phyloP scores from a whole-genome alignment of 345 rosid species.

The Lagerstroemia speciosa region DNA sequence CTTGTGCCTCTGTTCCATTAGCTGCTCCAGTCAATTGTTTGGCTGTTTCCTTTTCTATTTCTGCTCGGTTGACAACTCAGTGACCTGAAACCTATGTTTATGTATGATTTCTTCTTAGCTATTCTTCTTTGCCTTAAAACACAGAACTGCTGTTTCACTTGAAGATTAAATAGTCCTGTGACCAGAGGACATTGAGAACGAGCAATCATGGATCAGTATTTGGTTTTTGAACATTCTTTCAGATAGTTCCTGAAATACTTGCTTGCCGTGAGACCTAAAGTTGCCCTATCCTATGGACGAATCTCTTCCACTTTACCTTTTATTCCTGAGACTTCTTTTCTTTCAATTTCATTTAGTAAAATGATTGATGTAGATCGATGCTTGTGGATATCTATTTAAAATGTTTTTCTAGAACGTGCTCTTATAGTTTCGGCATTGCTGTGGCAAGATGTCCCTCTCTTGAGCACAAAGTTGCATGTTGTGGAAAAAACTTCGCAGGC shows the following conservation, averaged over 20 bases:
- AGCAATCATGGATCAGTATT: not conserved
- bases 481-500: slow-evolving; percentile 23
- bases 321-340: not conserved
- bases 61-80: not conserved
- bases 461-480: not conserved
- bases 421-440: not conserved
- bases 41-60: not conserved
- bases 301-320: not conserved
- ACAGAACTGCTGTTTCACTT: not conserved
- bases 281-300: not conserved
- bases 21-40: not conserved
- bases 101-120: not conserved
- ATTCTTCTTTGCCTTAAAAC: not conserved
- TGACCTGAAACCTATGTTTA: not conserved
- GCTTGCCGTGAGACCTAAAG: not conserved
- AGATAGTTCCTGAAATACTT: not conserved
- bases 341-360: not conserved
- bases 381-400: not conserved
- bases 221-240: not conserved
- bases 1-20: not conserved
- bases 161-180: not conserved
- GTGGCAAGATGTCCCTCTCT: not conserved
- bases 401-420: not conserved
- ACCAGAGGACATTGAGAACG: too few species aligned
- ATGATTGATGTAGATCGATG: not conserved